Evolutionary conservation across 2,329 filamentous ascomycete species (phyloP), one percentile per base, ranked within the genome.

Genomic region (Ascochyta fabae): DNA sequence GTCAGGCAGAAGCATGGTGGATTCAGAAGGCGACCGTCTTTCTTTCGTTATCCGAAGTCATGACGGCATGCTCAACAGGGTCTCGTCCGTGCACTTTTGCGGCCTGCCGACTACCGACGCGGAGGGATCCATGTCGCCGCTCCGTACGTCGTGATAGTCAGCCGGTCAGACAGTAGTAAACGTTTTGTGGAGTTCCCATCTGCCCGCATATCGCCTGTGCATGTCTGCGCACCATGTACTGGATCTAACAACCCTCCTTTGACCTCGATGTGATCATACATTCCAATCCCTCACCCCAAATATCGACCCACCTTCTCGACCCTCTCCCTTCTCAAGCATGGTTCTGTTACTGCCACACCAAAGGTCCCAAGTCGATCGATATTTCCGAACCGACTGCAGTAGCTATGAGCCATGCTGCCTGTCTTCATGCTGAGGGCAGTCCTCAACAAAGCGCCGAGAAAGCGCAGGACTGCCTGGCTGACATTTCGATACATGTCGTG

Each of bases 41-140:
- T 47, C 35, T 41, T 29, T 36, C 24, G 36, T 39, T 47, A 34
- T 58, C 62, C 33, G 53, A 61, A 65, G 59, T 66, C 58, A 67
- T 67, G 64, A 67, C 64, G 64, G 64, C 64, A 67, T 67, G 48
- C 56, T 53, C 43, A 47, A 40, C 52, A 60, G 50, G 29, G 42
- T 40, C 47, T 41, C 35, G 31, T 47, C 53, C 33, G 53, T 56
- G 53, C 53, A 13, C 2, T 24, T 36, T 42, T n/a, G 31, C 36
- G 36, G 16, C 36, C 36, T 43, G 35, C 58, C 56, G 56, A 59
- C 56, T 48, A 29, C 53, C 43, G 52, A 26, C 46, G 41, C 36
- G 26, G 45, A 42, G 13, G 38, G 39, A 44, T 38, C 23, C 23
- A 35, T 36, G 23, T 29, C 36, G 33, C 36, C 52, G 45, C 23